Evolutionary conservation across 2,329 filamentous ascomycete genomes (phyloP).

Genomic region (Trichothecium sympodiale): DNA sequence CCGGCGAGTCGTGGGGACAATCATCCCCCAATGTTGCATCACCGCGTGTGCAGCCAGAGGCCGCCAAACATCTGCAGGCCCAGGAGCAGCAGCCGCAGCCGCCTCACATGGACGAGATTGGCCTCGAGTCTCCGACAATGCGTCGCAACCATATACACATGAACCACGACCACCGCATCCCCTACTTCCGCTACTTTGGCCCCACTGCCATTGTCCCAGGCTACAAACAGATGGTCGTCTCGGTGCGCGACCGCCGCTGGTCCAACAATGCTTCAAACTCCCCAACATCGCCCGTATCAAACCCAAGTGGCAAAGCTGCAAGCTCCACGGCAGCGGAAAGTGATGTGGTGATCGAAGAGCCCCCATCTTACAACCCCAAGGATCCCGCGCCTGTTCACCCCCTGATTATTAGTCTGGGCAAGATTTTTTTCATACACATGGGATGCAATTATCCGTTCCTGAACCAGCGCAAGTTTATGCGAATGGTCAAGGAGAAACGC

Average conservation of each 20-base stretch:
- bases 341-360: constrained; percentile 35
- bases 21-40: no score
- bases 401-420: constrained; percentile 64
- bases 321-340: constrained; percentile 31
- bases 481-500: constrained; percentile 68
- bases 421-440: constrained; percentile 71
- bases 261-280: constrained; percentile 48
- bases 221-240: constrained; percentile 86
- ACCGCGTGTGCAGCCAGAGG: neutral
- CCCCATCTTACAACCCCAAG: constrained; percentile 67
- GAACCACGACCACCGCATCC: constrained; percentile 55
- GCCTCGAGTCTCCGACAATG: constrained; percentile 27
- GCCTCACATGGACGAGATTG: constrained; percentile 1
- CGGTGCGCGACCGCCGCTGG: constrained; percentile 54
- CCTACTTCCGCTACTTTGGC: constrained; percentile 85
- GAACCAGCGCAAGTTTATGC: constrained; percentile 58
- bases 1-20: no score
- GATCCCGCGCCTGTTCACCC: constrained; percentile 61
- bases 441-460: constrained; percentile 83
- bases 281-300: constrained; percentile 36
- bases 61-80: constrained; percentile 9
- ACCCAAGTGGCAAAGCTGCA: constrained; percentile 19
- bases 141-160: constrained; percentile 24
- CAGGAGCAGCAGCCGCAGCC: constrained; percentile 2
- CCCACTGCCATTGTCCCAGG: constrained; percentile 85